Percentiles rank a stretch among this genome's conserved stretches.
These are phyloP conservation scores for Passalora sequoiae DNA, from an alignment of 2,329 filamentous ascomycete genomes.

Conservation along the genomic window DNA sequence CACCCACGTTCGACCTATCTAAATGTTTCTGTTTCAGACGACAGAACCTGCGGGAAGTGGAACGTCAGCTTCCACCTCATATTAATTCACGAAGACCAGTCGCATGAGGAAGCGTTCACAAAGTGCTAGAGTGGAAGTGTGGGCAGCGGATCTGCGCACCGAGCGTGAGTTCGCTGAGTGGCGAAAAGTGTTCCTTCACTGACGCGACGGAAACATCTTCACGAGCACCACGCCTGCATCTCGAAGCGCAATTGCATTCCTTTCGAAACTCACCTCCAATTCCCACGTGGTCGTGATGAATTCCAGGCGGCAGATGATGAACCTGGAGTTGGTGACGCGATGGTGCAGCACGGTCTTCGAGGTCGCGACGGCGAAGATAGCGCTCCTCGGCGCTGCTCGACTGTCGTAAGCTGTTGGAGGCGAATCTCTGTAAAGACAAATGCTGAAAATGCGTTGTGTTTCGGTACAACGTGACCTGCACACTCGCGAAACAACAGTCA, in stretches of 20 bases:
- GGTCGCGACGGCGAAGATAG: conserved; percentile 1
- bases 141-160: not conserved
- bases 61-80: not conserved
- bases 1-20: too few relatives aligned
- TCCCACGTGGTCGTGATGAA: not conserved
- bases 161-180: not conserved
- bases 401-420: not conserved
- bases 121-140: not conserved
- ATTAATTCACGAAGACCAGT: not conserved
- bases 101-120: too few relatives aligned
- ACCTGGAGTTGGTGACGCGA: conserved; percentile 7
- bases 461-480: conserved; percentile 11
- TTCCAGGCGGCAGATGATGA: not conserved
- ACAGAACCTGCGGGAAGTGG: too few relatives aligned
- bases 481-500: not conserved
- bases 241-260: not conserved
- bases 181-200: not conserved
- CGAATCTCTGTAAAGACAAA: not conserved
- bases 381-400: not conserved
- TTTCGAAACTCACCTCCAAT: not conserved
- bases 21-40: too few relatives aligned
- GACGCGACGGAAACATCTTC: not conserved
- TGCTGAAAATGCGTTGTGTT: not conserved
- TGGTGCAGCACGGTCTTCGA: conserved; percentile 1
- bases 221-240: not conserved